Percentiles rank a stretch among this genome's conserved stretches.
phyloP scores from a whole-genome alignment of 2,329 filamentous ascomycete species.

The Penicillium crustosum region DNA sequence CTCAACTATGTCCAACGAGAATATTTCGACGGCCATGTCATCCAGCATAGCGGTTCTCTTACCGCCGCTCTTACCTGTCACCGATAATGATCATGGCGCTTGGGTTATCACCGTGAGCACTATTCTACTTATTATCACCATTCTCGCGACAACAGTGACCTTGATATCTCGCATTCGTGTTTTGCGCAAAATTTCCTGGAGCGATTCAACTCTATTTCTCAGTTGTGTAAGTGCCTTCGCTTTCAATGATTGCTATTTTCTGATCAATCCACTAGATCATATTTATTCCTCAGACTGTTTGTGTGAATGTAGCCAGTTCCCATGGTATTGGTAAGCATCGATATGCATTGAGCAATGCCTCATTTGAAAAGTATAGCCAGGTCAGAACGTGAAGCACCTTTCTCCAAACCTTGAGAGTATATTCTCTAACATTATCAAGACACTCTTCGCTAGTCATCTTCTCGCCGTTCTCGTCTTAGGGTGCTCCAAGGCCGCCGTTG shows the following conservation, averaged over 20 bases:
- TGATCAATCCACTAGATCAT: background rate
- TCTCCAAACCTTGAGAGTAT: rapidly evolving
- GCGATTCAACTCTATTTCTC: constrained; percentile 1
- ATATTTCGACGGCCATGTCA: background rate
- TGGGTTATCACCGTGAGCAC: constrained; percentile 16
- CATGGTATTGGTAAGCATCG: constrained; percentile 12
- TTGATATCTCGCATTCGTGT: constrained; percentile 12
- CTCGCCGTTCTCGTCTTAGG: constrained; percentile 8
- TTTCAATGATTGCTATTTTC: background rate
- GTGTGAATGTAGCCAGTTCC: constrained; percentile 10
- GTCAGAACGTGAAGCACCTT: background rate
- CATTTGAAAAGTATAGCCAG: constrained; percentile 10
- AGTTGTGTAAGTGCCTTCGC: background rate
- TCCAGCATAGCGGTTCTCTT: background rate
- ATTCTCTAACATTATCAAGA: constrained; percentile 1
- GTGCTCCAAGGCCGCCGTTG: constrained; percentile 13
- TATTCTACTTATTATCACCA: constrained; percentile 10
- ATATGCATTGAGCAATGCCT: background rate
- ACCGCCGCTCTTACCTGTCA: constrained; percentile 9
- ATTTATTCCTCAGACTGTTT: constrained; percentile 8
- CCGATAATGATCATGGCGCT: constrained; percentile 9
- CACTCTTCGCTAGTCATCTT: constrained; percentile 10
- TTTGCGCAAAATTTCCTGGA: constrained; percentile 9
- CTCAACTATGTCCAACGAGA: background rate
- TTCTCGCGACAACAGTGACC: constrained; percentile 7